A percentile compares a stretch with the other conserved stretches of the same genome.
phyloP scores from a whole-genome alignment of 2,329 filamentous ascomycete species.

The Xylaria sp. region DNA sequence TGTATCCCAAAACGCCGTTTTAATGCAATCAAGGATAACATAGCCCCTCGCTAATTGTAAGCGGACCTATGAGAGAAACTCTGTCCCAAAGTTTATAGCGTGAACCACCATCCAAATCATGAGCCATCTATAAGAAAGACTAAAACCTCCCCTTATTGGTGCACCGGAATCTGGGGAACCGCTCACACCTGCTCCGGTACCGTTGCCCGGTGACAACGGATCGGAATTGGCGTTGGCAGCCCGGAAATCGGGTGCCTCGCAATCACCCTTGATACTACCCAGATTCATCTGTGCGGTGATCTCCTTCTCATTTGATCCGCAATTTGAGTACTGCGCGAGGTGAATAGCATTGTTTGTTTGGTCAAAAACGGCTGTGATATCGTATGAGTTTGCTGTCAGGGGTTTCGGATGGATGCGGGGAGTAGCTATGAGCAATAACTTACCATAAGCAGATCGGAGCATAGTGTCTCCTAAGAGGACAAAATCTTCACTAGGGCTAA shows the following conservation, averaged over 20 bases:
- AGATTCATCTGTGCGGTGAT: constrained; percentile 49
- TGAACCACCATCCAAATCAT: constrained; percentile 13
- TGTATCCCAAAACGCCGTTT: constrained; percentile 20
- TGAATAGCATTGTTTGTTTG: constrained; percentile 59
- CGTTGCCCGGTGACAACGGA: constrained; percentile 11
- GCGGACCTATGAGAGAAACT: constrained; percentile 1
- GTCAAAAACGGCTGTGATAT: constrained; percentile 60
- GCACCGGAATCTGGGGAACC: constrained; percentile 18
- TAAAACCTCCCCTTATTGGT: neutral
- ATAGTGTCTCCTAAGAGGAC: constrained; percentile 68
- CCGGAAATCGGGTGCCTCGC: constrained; percentile 37
- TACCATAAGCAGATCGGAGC: constrained; percentile 64
- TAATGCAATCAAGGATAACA: constrained; percentile 1
- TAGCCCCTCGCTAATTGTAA: neutral
- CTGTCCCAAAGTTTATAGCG: neutral
- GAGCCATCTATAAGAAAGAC: constrained; percentile 5
- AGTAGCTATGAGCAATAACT: constrained; percentile 16
- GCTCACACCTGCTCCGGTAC: constrained; percentile 15
- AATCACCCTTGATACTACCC: constrained; percentile 42
- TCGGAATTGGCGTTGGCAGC: constrained; percentile 24
- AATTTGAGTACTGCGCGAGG: constrained; percentile 62
- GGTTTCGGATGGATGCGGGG: neutral
- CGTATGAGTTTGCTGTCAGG: constrained; percentile 13
- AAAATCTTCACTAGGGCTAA: constrained; percentile 59
- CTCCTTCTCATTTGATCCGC: constrained; percentile 58